Base-by-base conservation (phyloP, 441 rosid species). In the Aquilaria agallochum region DNA sequence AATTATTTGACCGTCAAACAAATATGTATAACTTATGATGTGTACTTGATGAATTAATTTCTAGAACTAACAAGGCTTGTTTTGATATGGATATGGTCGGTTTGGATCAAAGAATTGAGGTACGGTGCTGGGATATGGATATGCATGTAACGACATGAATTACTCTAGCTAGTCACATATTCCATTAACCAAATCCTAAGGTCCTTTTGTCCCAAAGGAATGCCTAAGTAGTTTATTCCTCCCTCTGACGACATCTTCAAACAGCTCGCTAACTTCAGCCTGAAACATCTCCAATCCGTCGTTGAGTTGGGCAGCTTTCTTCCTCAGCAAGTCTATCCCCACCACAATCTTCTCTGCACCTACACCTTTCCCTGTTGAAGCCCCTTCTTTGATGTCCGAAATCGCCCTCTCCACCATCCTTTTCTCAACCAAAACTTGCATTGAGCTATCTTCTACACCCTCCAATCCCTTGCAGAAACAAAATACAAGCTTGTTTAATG, bases 241-340 rank as follows among this genome's bases (percentile, higher is more conserved):
- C 36, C 56, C 56, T 15, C 13, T 51, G 5, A 51, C 55, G 50
- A 52, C 33, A 9, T 61, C 64, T 11, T 50, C 50, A 49, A 62
- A 62, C 58, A 62, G 33, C 55, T 62, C 57, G 15, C 33, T 40
- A 5, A 62, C 50, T 9, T 11, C 65, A 52, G 3, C 27, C 54
- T 62, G 57, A 27, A 62, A 53, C 56, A 11, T 62, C 57, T 44
- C 51, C 50, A 53, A 44, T 11, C 65, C 65, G 12, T 52, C 50
- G 20, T 20, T 51, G 36, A 49, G 65, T 20, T 5, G 40, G 0
- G 3, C 15, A 8, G 40, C 15, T 40, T 20, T 42, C 11, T 51
- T 42, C n/a, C n/a, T 20, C 50, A 62, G 31, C n/a, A 44, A 51
- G 30, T 52, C 57, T 9, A 53, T 9, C 31, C 57, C 53, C 50